A percentile compares a stretch with the other conserved stretches of the same genome.
phyloP scores from a whole-genome alignment of 768 basidiomycete genomes.

The Mycena metata region DNA sequence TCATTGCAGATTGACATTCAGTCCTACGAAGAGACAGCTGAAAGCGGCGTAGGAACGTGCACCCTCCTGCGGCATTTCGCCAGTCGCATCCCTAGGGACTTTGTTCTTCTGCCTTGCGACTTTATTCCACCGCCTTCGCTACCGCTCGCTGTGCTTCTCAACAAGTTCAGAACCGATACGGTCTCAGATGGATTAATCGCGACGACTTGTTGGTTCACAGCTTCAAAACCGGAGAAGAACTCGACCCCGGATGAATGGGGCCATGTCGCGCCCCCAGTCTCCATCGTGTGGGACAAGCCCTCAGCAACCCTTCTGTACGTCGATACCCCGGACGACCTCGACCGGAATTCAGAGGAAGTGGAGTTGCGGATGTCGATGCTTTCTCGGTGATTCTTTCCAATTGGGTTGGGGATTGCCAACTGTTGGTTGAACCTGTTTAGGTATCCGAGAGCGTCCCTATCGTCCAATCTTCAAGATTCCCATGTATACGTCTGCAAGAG shows the following conservation, averaged over 20 bases:
- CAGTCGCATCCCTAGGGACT: constrained; percentile 82
- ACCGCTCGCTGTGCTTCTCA: constrained; percentile 76
- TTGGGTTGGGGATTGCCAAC: constrained; percentile 22
- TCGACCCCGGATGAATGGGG: constrained; percentile 78
- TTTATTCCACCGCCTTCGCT: constrained; percentile 84
- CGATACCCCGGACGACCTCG: constrained; percentile 77
- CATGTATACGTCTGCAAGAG: constrained; percentile 92
- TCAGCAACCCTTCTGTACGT: constrained; percentile 79
- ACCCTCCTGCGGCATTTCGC: constrained; percentile 84
- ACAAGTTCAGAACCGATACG: constrained; percentile 85
- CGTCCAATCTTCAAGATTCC: constrained; percentile 81
- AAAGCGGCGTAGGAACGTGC: constrained; percentile 77
- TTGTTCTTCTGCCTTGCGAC: constrained; percentile 92
- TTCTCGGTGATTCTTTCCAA: constrained; percentile 60
- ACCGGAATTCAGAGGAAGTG: constrained; percentile 78
- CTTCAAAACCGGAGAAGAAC: constrained; percentile 65
- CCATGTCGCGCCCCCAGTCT: constrained; percentile 53
- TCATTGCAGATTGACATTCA: constrained; percentile 83
- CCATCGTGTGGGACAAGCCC: constrained; percentile 78
- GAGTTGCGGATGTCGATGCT: constrained; percentile 83
- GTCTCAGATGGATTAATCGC: constrained; percentile 74
- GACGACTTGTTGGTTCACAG: constrained; percentile 76
- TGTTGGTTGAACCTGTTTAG: constrained; percentile 50
- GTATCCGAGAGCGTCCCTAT: constrained; percentile 78
- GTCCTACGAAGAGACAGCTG: constrained; percentile 81